Percentiles rank a stretch among this genome's conserved stretches.
Conservation (phyloP, 2,329 filamentous ascomycete species). For the Leptoxyphium fumago region DNA sequence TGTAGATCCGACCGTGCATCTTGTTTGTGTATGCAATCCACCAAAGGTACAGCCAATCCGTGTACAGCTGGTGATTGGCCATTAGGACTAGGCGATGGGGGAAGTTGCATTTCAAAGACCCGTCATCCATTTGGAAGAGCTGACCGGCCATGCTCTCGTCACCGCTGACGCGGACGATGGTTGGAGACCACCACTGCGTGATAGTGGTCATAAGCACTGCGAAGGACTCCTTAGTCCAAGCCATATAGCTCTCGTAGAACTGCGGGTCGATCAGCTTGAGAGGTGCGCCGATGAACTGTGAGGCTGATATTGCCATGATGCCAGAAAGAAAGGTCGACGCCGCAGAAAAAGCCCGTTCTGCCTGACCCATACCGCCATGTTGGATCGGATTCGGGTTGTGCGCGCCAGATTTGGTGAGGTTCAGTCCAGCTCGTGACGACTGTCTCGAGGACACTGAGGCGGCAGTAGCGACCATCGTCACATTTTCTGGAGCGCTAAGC, state of each 20-base stretch:
- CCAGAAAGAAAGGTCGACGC: slow-evolving; percentile 37
- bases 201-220: slow-evolving; percentile 63
- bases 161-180: slow-evolving; percentile 66
- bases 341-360: slow-evolving; percentile 34
- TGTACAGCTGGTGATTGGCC: slow-evolving; percentile 82
- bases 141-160: slow-evolving; percentile 67
- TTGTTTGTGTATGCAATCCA: slow-evolving; percentile 79
- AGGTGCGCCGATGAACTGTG: slow-evolving; percentile 62
- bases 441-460: neutral
- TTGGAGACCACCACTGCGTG: slow-evolving; percentile 80
- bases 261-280: slow-evolving; percentile 63
- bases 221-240: slow-evolving; percentile 72
- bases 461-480: slow-evolving; percentile 4
- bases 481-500: neutral
- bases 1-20: slow-evolving; percentile 78
- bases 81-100: slow-evolving; percentile 70
- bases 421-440: slow-evolving; percentile 26
- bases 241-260: slow-evolving; percentile 75
- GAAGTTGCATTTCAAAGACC: slow-evolving; percentile 62
- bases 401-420: slow-evolving; percentile 25
- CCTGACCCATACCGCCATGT: slow-evolving; percentile 33
- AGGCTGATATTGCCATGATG: slow-evolving; percentile 41
- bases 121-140: slow-evolving; percentile 53
- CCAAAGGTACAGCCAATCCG: slow-evolving; percentile 87
- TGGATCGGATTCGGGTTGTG: slow-evolving; percentile 24